Conservation (phyloP, 352 stramenopile species). For the Globisporangium acanthophoron region DNA sequence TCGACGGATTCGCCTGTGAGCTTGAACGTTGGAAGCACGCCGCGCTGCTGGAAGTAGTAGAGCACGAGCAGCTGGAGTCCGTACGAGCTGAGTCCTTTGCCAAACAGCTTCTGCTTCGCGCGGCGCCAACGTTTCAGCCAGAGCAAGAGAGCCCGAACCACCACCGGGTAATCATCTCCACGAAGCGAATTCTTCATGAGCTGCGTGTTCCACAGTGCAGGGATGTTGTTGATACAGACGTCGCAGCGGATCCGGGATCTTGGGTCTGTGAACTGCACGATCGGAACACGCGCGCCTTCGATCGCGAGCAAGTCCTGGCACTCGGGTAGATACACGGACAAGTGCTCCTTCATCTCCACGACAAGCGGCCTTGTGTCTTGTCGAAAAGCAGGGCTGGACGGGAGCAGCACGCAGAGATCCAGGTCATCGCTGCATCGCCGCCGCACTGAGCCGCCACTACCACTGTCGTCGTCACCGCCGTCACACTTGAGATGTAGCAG, state of each 20-base stretch:
- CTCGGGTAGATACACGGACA: slow-evolving; percentile 46
- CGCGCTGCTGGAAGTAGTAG: slow-evolving; percentile 55
- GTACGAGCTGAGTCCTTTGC: slow-evolving; percentile 56
- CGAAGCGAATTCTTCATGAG: slow-evolving; percentile 36
- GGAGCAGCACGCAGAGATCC: slow-evolving; percentile 68
- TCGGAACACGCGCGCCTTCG: slow-evolving; percentile 55
- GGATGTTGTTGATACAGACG: slow-evolving; percentile 78
- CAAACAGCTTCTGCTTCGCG: slow-evolving; percentile 23
- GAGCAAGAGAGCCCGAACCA: slow-evolving; percentile 3
- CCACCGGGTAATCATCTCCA: not conserved
- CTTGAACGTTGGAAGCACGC: slow-evolving; percentile 41
- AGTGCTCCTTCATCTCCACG: slow-evolving; percentile 63
- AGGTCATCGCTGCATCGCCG: slow-evolving; percentile 34
- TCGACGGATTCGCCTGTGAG: slow-evolving; percentile 23
- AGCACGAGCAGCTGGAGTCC: slow-evolving; percentile 61
- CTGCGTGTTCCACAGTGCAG: slow-evolving; percentile 75
- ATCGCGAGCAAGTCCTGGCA: slow-evolving; percentile 24
- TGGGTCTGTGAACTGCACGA: slow-evolving; percentile 54
- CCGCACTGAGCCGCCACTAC: not conserved
- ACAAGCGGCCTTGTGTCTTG: slow-evolving; percentile 46
- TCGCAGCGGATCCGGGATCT: slow-evolving; percentile 42
- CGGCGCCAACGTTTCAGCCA: slow-evolving; percentile 61
- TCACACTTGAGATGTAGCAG: slow-evolving; percentile 18
- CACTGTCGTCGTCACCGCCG: not conserved
- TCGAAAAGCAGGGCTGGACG: slow-evolving; percentile 38